phyloP scores from a whole-genome alignment of 208 protist genomes.

The Crithidia bombi region DNA sequence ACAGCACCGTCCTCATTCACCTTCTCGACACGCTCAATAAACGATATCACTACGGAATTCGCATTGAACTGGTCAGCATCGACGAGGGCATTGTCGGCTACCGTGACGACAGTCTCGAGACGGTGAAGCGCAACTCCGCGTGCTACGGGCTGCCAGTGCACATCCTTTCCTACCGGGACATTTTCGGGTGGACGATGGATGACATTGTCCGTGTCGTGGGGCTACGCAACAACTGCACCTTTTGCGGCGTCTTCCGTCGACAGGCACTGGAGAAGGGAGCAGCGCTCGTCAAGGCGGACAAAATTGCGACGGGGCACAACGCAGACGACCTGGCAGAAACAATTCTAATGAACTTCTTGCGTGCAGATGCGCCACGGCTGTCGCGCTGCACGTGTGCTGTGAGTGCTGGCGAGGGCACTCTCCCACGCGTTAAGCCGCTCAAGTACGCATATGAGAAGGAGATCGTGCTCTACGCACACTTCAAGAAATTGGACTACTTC shows the following conservation, averaged over 20 bases:
- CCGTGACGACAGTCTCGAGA: slow-evolving; percentile 97
- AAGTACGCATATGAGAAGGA: slow-evolving; percentile 98
- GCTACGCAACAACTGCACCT: slow-evolving; percentile 96
- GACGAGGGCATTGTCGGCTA: slow-evolving; percentile 99
- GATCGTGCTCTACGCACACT: slow-evolving; percentile 98
- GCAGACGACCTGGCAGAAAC: slow-evolving; percentile 99
- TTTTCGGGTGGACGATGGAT: slow-evolving; percentile 99
- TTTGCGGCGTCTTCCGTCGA: slow-evolving; percentile 98
- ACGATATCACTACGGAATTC: slow-evolving; percentile 92
- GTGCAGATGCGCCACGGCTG: slow-evolving; percentile 94
- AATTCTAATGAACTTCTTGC: slow-evolving; percentile 97
- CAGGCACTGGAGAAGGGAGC: slow-evolving; percentile 97
- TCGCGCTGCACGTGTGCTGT: slow-evolving; percentile 80
- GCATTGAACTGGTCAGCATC: slow-evolving; percentile 95
- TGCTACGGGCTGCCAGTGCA: slow-evolving; percentile 94
- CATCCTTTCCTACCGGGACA: slow-evolving; percentile 95
- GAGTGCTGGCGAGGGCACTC: slow-evolving; percentile 43
- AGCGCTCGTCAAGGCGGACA: slow-evolving; percentile 79
- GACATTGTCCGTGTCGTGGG: slow-evolving; percentile 94
- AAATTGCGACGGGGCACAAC: slow-evolving; percentile 98
- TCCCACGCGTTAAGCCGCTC: slow-evolving; percentile 96
- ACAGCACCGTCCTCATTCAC: slow-evolving; percentile 97
- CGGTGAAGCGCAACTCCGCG: slow-evolving; percentile 94
- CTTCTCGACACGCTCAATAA: slow-evolving; percentile 93
- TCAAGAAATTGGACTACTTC: slow-evolving; percentile 98